Base-by-base conservation (phyloP, 495 filamentous ascomycete genomes). In the Arthonia radiata region DNA sequence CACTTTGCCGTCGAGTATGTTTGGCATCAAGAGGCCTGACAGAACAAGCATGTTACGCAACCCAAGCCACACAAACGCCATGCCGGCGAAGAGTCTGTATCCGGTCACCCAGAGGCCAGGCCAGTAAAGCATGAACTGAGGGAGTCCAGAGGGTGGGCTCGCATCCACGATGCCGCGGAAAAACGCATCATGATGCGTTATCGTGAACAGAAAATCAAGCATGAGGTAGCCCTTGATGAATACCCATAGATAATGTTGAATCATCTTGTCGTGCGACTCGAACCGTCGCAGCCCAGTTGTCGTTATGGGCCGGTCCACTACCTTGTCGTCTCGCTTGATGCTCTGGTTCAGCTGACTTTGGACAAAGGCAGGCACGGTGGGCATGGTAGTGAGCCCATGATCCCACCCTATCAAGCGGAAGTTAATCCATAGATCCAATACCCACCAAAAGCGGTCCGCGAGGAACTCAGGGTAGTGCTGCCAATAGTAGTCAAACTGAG, bases 331-430 rank as follows among this genome's bases (percentile, higher is more conserved):
- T 22, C 19, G 11, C 11, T 22, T 11, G 19, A 22, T 11, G 19
- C 19, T 22, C 28, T 41, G 33, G 10, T 18, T 42, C 13, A 61
- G 47, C 31, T 56, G 45, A 24, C 44, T 25, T 33, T 53, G 41
- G 18, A 70, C 48, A 21, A 42, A 38, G 28, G 38, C 37, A 24
- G 72, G 70, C 15, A 71, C 53, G 6, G 62, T 56, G 5, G 65
- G 66, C 3, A 76, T 41, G 13, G 53, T 54, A 6, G 62, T 43
- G 26, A 64, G 59, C 10, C 67, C 58, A 58, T 66, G 76, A 38
- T 71, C 77, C 78, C 78, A 92, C 36, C 76, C 74, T 5, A 67
- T 59, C 1, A 75, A 70, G 15, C 76, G 55, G 38, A 80, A 67
- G 33, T 70, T 72, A 32, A 57, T 56, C 22, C 70, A 47, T 11